Evolutionary conservation across 1,139 yeast genomes (phyloP), one percentile per base, ranked within the genome.

Genomic region (Hemisphaericaspora xylanilytica): DNA sequence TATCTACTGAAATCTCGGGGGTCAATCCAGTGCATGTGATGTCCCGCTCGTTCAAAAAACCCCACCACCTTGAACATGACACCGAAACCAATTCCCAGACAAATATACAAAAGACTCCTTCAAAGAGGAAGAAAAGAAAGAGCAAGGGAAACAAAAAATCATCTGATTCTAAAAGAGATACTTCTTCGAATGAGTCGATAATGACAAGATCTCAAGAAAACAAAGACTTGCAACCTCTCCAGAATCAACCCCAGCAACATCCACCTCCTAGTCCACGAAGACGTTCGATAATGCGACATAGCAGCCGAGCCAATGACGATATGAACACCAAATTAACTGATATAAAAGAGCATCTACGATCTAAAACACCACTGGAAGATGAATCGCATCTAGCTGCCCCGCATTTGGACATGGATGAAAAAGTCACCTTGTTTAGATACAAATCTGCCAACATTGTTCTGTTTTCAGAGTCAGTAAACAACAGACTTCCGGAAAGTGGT

Each of bases 201-300:
- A n/a, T n/a, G n/a, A n/a, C n/a, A n/a, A n/a, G n/a, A n/a, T n/a
- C n/a, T n/a, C n/a, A n/a, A n/a, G n/a, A n/a, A n/a, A n/a, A n/a
- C n/a, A 20, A 20, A 20, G 22, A 20, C 22, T 6, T 20, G 22
- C 22, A 20, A 20, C 22, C 8, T 22, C 6, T 12, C 26, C 26
- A 5, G 21, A 5, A 8, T 20, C 5, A 6, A 8, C 21, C 5
- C 8, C 21, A 20, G 8, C 21, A 20, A 20, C 21, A 8, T 20
- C 21, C 21, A 20, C 31, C 44, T 24, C 35, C 59, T 48, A 65
- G 71, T 35, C 76, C 76, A 5, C 51, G 76, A 26, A 67, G 58
- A 49, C 73, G 66, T 45, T 55, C 73, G 3, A 53, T 70, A 5
- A 58, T 66, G 65, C 51, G 76, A 32, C 61, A 70, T 49, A 65